Evolutionary conservation across 2,329 filamentous ascomycete genomes (phyloP), one percentile per base, ranked within the genome.

Genomic region (Endocalyx cinctus): DNA sequence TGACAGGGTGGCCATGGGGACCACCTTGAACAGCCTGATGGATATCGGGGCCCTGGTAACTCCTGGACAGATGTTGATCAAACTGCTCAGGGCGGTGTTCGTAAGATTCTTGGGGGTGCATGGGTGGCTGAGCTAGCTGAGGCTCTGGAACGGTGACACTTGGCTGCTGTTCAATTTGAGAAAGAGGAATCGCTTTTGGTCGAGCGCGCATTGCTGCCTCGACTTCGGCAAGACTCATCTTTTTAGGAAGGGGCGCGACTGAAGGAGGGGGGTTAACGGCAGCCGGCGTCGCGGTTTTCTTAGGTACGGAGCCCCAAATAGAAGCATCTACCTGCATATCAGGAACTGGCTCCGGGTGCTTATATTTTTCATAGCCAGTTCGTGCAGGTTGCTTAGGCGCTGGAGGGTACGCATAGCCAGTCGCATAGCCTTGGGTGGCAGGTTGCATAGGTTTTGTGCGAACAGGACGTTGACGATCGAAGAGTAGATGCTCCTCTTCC

Each of bases 141-240:
- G 39, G 32, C 17, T 53, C 50, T 7, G 31, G 35, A 15, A 14
- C 29, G 29, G 43, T 46, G 32, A 38, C 47, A 28, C 33, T 42
- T 10, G 43, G 37, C 20, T 54, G 47, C n/a, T 55, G 48, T 20
- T 64, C 50, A 13, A 57, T 55, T 23, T 58, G 51, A 13, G 60
- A 45, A 6, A 60, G 54, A 35, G 63, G 52, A 7, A 63, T 50
- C 10, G 67, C 63, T 41, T 71, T 72, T 19, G 77, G 64, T 47
- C 89, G 82, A 20, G 76, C 72, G 39, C 85, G 79, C 82, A 98
- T 89, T 44, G 87, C 82, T 34, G 90, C 90, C 64, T 98, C 92
- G 14, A 98, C 89, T 65, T 98, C 92, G 58, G 97, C 92, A 52
- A 98, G 62, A 51, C 87, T 97, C 84, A 98, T 82, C 64, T 96